Percentiles rank a stretch among this genome's conserved stretches.
Conservation (phyloP, 148 eudicot species). For the Persicaria tinctoria region DNA sequence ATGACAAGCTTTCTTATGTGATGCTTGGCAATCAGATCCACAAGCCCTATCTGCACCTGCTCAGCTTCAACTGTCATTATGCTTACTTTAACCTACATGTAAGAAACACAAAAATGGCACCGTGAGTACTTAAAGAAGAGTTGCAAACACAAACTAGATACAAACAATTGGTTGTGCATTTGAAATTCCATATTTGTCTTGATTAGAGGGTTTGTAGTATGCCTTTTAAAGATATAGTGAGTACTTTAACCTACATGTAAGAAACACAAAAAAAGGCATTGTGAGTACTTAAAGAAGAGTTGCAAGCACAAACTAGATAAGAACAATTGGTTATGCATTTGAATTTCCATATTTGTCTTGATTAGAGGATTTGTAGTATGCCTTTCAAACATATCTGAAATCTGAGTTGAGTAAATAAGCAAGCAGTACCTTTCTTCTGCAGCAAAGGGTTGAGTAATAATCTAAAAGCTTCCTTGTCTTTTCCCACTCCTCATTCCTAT, state of each 20-base stretch:
- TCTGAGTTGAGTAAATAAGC: not conserved
- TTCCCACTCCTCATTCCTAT: slow-evolving; percentile 57
- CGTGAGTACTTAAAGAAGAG: not conserved
- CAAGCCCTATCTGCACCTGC: slow-evolving; percentile 50
- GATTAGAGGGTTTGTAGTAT: not conserved
- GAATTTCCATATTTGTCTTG: not conserved
- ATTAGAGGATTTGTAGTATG: not conserved
- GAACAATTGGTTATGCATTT: not conserved
- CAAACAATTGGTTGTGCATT: not conserved
- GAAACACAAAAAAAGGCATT: not conserved
- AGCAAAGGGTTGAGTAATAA: slow-evolving; percentile 43
- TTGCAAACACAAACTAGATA: not conserved
- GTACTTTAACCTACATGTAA: not conserved
- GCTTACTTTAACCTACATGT: slow-evolving; percentile 49
- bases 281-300: not conserved
- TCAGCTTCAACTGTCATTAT: slow-evolving; percentile 45
- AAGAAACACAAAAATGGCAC: not conserved
- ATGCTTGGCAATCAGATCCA: slow-evolving; percentile 39
- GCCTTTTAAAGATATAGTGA: not conserved
- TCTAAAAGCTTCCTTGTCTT: slow-evolving; percentile 40
- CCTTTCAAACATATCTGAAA: not conserved
- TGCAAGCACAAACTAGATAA: not conserved
- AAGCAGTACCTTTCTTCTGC: slow-evolving; percentile 41
- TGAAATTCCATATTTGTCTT: not conserved
- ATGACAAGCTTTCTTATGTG: slow-evolving; percentile 55